Evolutionary conservation across 768 basidiomycete species (phyloP), one percentile per base, ranked within the genome.

Genomic region (Pleurotus platypus): DNA sequence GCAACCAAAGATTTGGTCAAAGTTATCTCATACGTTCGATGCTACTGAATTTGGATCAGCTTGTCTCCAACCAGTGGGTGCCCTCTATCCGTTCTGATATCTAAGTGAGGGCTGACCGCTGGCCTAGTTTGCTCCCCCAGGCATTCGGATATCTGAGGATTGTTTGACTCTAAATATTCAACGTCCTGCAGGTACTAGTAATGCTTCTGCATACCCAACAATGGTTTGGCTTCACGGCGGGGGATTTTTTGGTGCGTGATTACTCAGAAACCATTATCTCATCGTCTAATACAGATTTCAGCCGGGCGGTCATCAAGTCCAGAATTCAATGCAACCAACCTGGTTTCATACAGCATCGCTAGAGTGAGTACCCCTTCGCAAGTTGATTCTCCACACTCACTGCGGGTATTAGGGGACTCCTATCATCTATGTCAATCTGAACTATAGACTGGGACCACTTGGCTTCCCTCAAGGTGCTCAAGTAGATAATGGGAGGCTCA

Each of bases 361-460:
- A 57, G 66, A 9, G 70, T 69, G 53, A 26, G 60, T 61, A 5
- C 27, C 46, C 30, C 30, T 35, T 2, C 8, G 9, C 30, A 35
- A 35, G 30, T 35, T 35, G 2, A 35, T 35, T 35, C 30, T 35
- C 30, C 8, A 3, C 8, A 30, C 30, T 35, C 30, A 35, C 30
- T 35, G 30, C 2, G 30, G 30, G 11, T 30, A 26, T 8, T 45
- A 68, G 72, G 69, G 69, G 1, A 68, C 70, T 35, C 78, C 79
- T 0, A 63, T 82, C 49, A 67, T 84, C 42, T 76, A 74, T 60
- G 80, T 80, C 43, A 73, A 72, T 26, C 57, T 80, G 59, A 78
- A 80, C 63, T 82, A 82, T 58, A 72, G 82, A n/a, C 57, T 81
- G 4, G 75, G 73, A 5, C 70, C 75, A 11, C 70, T 80, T n/a